Conservation (phyloP, 75 land plant genomes). For the Selaginella moellendorffii region DNA sequence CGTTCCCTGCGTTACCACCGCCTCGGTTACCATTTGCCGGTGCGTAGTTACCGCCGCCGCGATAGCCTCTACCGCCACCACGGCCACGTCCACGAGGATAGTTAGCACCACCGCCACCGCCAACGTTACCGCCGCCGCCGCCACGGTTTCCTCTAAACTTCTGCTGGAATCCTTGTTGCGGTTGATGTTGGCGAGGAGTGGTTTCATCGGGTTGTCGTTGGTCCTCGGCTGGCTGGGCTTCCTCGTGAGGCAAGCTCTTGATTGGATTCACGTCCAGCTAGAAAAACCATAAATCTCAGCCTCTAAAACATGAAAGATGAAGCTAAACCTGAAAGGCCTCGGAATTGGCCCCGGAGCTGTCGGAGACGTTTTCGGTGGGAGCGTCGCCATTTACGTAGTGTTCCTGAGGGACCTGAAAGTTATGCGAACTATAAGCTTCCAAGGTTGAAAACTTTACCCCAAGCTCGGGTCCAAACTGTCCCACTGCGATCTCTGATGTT, state of each 20-base stretch:
- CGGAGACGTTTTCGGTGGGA: neutral
- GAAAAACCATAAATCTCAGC: neutral
- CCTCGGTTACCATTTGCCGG: neutral
- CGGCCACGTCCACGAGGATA: neutral
- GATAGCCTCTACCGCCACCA: neutral
- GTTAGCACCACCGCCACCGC: no score
- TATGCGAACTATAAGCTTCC: neutral
- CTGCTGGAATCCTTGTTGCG: neutral
- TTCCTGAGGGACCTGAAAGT: neutral
- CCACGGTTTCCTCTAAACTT: no score
- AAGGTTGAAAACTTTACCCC: neutral
- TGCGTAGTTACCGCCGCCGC: neutral
- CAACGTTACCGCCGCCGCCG: no score
- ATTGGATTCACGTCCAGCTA: neutral
- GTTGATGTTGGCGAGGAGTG: neutral
- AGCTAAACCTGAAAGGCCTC: neutral
- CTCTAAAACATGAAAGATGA: neutral
- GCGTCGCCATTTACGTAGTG: neutral
- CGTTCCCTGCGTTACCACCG: neutral
- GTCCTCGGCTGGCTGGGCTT: neutral
- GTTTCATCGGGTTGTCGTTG: neutral
- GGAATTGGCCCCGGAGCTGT: neutral
- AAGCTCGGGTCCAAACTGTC: constrained; percentile 18
- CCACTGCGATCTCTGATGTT: constrained; percentile 31
- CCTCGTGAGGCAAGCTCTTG: neutral